These are phyloP conservation scores for Aspergillus sp. DNA, from an alignment of 2,329 filamentous ascomycete genomes.

Conservation along the genomic window DNA sequence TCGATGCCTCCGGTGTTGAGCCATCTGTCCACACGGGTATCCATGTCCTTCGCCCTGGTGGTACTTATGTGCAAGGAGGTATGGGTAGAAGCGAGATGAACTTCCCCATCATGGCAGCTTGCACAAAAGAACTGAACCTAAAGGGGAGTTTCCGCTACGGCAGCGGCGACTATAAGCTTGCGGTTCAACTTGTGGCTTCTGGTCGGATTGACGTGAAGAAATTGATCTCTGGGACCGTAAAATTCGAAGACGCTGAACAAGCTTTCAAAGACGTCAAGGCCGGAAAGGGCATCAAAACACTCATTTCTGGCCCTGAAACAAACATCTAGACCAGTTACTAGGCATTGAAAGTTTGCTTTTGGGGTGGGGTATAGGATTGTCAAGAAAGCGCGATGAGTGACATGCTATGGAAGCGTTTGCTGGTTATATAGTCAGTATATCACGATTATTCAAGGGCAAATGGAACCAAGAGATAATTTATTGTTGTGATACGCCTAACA, in stretches of 20 bases:
- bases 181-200: conserved; percentile 71
- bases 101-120: conserved; percentile 89
- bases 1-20: conserved; percentile 78
- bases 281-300: conserved; percentile 62
- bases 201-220: conserved; percentile 74
- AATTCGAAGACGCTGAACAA: conserved; percentile 78
- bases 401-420: not conserved
- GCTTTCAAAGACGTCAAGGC: conserved; percentile 85
- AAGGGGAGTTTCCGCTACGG: conserved; percentile 90
- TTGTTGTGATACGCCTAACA: not conserved
- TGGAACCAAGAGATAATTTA: not conserved
- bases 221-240: conserved; percentile 74
- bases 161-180: conserved; percentile 81
- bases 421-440: not conserved
- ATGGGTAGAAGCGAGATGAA: conserved; percentile 87
- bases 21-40: conserved; percentile 73
- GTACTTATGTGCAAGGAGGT: conserved; percentile 79
- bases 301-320: conserved; percentile 40
- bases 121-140: conserved; percentile 82
- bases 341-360: not conserved
- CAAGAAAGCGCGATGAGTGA: not conserved
- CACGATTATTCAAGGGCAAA: not conserved
- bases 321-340: not conserved
- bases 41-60: conserved; percentile 69
- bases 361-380: not conserved